A percentile compares a stretch with the other conserved stretches of the same genome.
phyloP scores from a whole-genome alignment of 2,329 filamentous ascomycete species.

The Penicillium brasilianum region DNA sequence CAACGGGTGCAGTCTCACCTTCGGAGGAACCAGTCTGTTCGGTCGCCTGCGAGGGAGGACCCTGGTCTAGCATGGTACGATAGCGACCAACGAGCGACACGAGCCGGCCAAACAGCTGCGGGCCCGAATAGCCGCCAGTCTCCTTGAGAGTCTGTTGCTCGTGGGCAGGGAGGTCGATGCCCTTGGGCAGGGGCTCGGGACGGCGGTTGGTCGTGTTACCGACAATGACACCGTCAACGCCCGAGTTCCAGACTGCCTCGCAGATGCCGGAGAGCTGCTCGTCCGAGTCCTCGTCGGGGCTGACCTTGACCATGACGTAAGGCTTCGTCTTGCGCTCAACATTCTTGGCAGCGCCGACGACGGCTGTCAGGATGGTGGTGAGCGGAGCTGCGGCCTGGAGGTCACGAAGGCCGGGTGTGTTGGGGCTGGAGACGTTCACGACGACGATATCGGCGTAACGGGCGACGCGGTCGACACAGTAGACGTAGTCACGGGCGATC shows the following conservation, averaged over 20 bases:
- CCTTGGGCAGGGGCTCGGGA: constrained; percentile 70
- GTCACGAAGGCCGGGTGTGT: constrained; percentile 87
- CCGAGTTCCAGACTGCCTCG: constrained; percentile 78
- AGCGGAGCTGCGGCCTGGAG: constrained; percentile 85
- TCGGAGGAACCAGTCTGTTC: constrained; percentile 13
- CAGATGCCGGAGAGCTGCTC: constrained; percentile 87
- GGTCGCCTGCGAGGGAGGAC: constrained; percentile 37
- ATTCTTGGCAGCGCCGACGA: constrained; percentile 76
- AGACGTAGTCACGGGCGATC: constrained; percentile 80
- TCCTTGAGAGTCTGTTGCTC: constrained; percentile 74
- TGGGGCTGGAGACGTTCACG: constrained; percentile 96
- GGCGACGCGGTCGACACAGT: constrained; percentile 80
- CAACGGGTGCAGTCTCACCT: constrained; percentile 26
- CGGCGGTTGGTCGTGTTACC: constrained; percentile 94
- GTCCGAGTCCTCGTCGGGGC: constrained; percentile 88
- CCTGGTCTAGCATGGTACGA: constrained; percentile 67
- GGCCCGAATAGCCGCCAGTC: constrained; percentile 88
- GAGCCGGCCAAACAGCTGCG: constrained; percentile 83
- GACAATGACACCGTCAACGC: constrained; percentile 93
- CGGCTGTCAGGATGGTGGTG: constrained; percentile 77
- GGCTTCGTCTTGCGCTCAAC: constrained; percentile 74
- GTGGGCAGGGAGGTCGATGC: constrained; percentile 65
- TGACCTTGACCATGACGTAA: constrained; percentile 96
- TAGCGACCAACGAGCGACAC: constrained; percentile 80
- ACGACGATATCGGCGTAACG: constrained; percentile 95